Evolutionary conservation across 1,139 yeast genomes (phyloP), one percentile per base, ranked within the genome.

Genomic region (Taphrina betulina): DNA sequence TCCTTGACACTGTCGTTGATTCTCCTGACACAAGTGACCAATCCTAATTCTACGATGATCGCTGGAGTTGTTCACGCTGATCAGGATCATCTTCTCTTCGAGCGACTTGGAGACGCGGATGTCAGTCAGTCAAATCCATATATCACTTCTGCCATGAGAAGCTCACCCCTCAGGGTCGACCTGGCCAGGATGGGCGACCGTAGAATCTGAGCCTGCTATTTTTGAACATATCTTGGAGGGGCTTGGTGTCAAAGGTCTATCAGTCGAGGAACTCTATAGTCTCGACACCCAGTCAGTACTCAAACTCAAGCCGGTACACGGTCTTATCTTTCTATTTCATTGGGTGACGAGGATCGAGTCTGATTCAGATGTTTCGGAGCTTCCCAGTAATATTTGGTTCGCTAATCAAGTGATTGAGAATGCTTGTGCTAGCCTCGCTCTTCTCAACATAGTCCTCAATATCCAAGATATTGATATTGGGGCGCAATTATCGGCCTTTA

Each of bases 361-460:
- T 80, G 35, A 41, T 16, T n/a, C 31, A n/a, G 12, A 28, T 10
- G 31, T 28, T 10, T 28, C 31, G 31, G 12, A 28, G 31, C 31
- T 1, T n/a, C n/a, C n/a, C n/a, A n/a, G n/a, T n/a, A n/a, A n/a
- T n/a, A 67, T 80, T 8, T 82, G 81, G 66, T 83, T 83, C 66
- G 87, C 87, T 4, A 76, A 76, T 57, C 89, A 57, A 34, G 53
- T 53, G 20, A 80, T 82, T 54, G 82, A 80, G 62, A 81, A 83
- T 65, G 87, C 89, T 1, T 83, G 89, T 68, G 89, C 85, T n/a
- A 83, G 89, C 1, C 85, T 80, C 63, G 89, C 89, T 0, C 83
- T 83, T 10, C 69, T 83, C 58, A 80, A 82, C 58, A 69, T 81
- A 7, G 68, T 83, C 55, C 65, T 83, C 60, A 75, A 76, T 62